Conservation (phyloP, 2,329 filamentous ascomycete species). For the Aspergillus brasiliensis region DNA sequence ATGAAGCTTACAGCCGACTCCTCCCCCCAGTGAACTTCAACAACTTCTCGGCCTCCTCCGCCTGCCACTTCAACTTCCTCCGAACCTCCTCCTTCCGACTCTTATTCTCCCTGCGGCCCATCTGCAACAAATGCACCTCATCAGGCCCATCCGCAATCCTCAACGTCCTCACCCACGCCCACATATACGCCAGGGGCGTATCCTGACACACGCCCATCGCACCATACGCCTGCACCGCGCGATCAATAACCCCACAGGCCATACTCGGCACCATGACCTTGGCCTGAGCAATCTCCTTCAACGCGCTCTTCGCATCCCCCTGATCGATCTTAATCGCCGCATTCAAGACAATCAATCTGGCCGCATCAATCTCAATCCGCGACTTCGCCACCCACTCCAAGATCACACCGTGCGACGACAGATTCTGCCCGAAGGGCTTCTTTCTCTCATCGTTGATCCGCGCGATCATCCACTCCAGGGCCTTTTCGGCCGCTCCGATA, state of each 20-base stretch:
- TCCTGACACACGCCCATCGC: slow-evolving; percentile 92
- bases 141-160: slow-evolving; percentile 91
- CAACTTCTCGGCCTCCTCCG: slow-evolving; percentile 40
- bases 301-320: slow-evolving; percentile 80
- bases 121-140: slow-evolving; percentile 77
- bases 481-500: slow-evolving; percentile 87
- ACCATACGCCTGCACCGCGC: slow-evolving; percentile 89
- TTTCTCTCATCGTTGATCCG: slow-evolving; percentile 90
- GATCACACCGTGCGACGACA: slow-evolving; percentile 89
- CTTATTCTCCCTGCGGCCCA: slow-evolving; percentile 59
- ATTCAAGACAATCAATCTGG: slow-evolving; percentile 87
- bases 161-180: slow-evolving; percentile 77
- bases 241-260: slow-evolving; percentile 85
- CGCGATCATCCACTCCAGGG: slow-evolving; percentile 91
- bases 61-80: slow-evolving; percentile 48
- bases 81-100: slow-evolving; percentile 47
- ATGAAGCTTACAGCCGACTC: slow-evolving; percentile 39
- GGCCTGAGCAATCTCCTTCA: slow-evolving; percentile 92
- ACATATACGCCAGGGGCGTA: slow-evolving; percentile 84
- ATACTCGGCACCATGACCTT: slow-evolving; percentile 88
- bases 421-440: slow-evolving; percentile 84
- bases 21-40: slow-evolving; percentile 41
- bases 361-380: slow-evolving; percentile 89
- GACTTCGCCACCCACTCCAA: slow-evolving; percentile 93
- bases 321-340: slow-evolving; percentile 94